Conservation (phyloP, 2,329 filamentous ascomycete genomes). For the Trichophyton benhamiae region DNA sequence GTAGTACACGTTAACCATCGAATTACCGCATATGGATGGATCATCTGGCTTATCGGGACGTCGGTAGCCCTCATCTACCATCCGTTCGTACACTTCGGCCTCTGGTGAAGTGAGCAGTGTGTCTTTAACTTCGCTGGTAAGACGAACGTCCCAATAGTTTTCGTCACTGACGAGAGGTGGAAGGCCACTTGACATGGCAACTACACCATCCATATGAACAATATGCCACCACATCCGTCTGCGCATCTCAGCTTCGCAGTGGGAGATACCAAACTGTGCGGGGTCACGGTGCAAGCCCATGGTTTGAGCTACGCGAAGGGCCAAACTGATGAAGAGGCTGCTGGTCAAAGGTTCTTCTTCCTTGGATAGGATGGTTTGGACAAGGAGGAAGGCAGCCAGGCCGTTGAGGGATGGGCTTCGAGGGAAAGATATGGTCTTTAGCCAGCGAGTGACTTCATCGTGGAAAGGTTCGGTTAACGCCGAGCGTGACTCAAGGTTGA, state of each 20-base stretch:
- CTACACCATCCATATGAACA: constrained; percentile 37
- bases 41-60: constrained; percentile 32
- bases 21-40: constrained; percentile 28
- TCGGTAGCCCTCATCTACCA: constrained; percentile 23
- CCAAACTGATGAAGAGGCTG: constrained; percentile 38
- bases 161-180: constrained; percentile 37
- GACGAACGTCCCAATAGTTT: constrained; percentile 37
- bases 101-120: constrained; percentile 29
- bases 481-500: constrained; percentile 25
- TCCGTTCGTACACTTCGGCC: constrained; percentile 26
- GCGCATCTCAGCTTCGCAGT: constrained; percentile 35
- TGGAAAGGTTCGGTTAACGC: constrained; percentile 28
- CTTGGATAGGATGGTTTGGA: constrained; percentile 36
- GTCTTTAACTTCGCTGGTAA: constrained; percentile 38
- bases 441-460: constrained; percentile 33
- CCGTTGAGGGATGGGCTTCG: constrained; percentile 35
- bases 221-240: constrained; percentile 40
- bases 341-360: constrained; percentile 39
- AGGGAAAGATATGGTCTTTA: constrained; percentile 34
- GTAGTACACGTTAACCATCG: constrained; percentile 34
- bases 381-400: constrained; percentile 35
- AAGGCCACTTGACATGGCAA: constrained; percentile 39
- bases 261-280: constrained; percentile 34
- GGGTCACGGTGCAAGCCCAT: constrained; percentile 40
- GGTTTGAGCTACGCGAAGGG: constrained; percentile 36